Percentiles rank a stretch among this genome's conserved stretches.
These are phyloP conservation scores for Pachysandra terminalis DNA, from an alignment of 164 flowering plant species.

Conservation along the genomic window DNA sequence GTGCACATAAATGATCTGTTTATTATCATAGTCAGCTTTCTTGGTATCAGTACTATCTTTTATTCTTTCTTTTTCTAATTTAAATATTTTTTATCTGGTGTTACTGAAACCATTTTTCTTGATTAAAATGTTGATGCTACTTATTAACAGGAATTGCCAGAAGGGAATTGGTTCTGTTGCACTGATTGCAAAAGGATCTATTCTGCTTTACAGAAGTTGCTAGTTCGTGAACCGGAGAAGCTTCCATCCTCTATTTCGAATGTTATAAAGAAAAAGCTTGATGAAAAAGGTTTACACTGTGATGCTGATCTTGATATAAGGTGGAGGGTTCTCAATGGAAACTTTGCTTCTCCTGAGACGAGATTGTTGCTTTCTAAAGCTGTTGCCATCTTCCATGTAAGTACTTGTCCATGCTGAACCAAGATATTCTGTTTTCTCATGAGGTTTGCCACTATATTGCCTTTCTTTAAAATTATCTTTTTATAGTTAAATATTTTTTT, in stretches of 20 bases:
- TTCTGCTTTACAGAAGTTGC: slow-evolving; percentile 45
- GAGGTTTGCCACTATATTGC: neutral
- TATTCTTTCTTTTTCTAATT: neutral
- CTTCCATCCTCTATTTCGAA: slow-evolving; percentile 44
- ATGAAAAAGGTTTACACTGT: slow-evolving; percentile 15
- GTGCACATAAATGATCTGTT: neutral
- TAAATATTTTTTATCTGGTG: neutral
- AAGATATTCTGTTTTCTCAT: neutral
- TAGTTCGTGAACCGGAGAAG: slow-evolving; percentile 42
- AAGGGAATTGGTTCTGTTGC: slow-evolving; percentile 88
- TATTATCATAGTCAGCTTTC: neutral
- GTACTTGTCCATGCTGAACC: slow-evolving; percentile 20
- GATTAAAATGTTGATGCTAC: slow-evolving; percentile 1
- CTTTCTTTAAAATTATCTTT: too few species aligned
- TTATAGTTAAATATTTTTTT: too few species aligned
- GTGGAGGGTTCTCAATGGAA: slow-evolving; percentile 78
- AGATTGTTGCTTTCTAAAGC: slow-evolving; percentile 53
- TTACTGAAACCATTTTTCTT: neutral
- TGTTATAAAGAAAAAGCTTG: slow-evolving; percentile 45
- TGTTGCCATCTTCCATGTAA: slow-evolving; percentile 72
- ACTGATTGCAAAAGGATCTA: slow-evolving; percentile 51
- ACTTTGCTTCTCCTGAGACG: slow-evolving; percentile 38
- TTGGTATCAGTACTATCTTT: neutral
- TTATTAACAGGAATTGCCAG: slow-evolving; percentile 70
- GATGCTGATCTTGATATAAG: slow-evolving; percentile 42